Base-by-base conservation (phyloP, 345 rosid genomes). In the Populus euphratica region DNA sequence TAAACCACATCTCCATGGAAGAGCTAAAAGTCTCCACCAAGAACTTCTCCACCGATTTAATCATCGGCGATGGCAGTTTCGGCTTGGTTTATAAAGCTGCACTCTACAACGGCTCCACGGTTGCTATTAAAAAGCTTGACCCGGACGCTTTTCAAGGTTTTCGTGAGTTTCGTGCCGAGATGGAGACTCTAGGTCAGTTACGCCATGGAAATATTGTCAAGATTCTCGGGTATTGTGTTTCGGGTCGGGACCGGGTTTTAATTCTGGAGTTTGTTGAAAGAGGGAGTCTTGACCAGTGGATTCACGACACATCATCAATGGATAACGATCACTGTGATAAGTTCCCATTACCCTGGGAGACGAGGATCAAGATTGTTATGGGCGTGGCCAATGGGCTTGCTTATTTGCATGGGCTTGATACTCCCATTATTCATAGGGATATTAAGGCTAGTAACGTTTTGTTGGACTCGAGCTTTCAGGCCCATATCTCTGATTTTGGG, bases 51-150 rank as follows among this genome's bases (percentile, higher is more conserved):
- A 5, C 91, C 8, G 90, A 88, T 62, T 85, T 85, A 6, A 88
- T 95, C 77, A 59, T 95, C 79, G 99, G 98, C 69, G 97, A 94
- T 72, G 98, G 98, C 29, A 91, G 98, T 68, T 94, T 94, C 79
- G 98, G 99, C 52, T 73, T 84, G 44, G 99, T 95, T 27, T 95
- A 92, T 86, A 83, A 82, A 36, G 98, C 97, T 7, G 64, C 64
- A 4, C 91, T 95, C 21, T 62, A 86, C 14, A 76, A 71, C 79
- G 91, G 91, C 75, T 84, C 72, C 83, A 87, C 86, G 61, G 98
- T 95, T 10, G 98, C 99, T 27, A 85, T 90, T 35, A 95, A 95
- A 80, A 91, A 88, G 78, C 98, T 95, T 38, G 91, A 88, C 74
- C 90, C 82, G 2, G 89, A 91, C 78, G 98, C 99, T 49, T 86